Base-by-base conservation (phyloP, 2,329 filamentous ascomycete species). In the Colletotrichum euphorbiae region DNA sequence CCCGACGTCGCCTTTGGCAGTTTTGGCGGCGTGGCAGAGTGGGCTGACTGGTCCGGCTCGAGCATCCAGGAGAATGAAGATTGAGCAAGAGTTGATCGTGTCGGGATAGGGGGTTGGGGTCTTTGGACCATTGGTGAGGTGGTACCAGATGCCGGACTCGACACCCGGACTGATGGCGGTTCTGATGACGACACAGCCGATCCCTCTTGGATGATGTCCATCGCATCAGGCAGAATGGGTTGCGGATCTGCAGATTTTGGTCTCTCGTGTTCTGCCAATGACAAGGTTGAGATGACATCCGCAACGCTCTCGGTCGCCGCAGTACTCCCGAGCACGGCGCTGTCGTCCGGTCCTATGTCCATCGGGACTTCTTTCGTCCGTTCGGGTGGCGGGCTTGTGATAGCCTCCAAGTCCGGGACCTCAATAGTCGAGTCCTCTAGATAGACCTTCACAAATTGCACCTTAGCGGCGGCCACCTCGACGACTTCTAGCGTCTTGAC, bases 1-100 rank as follows among this genome's bases (percentile, higher is more conserved):
- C 45, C 61, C 61, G 76, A 65, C 63, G 67, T 67, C 64, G 51
- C 69, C n/a, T 73, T 70, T 11, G 74, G 71, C 17, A 70, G 54
- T 38, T 75, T 74, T 12, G 73, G 58, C 6, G 77, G 70, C 4
- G 78, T 75, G 5, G 79, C 78, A 19, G 78, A 56, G 74, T 71
- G 45, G 68, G 72, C 11, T 54, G 80, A 76, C 61, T 81, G 75
- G 71, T 86, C 84, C 3, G 85, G 86, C 71, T 90, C 89, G 2
- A 94, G 82, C 91, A 94, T 94, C 90, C 90, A 93, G 1, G 91
- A 90, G 76, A 93, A 94, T 4, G 90, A 91, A 7, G 91, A 93
- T 71, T 92, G 90, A 1, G 90, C 90, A 38, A 93, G 83, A 0
- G 85, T 88, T 3, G 90, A 91, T 21, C 90, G 85, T 19, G 88